Conservation (phyloP, 768 basidiomycete species). For the Mycena latifolia region DNA sequence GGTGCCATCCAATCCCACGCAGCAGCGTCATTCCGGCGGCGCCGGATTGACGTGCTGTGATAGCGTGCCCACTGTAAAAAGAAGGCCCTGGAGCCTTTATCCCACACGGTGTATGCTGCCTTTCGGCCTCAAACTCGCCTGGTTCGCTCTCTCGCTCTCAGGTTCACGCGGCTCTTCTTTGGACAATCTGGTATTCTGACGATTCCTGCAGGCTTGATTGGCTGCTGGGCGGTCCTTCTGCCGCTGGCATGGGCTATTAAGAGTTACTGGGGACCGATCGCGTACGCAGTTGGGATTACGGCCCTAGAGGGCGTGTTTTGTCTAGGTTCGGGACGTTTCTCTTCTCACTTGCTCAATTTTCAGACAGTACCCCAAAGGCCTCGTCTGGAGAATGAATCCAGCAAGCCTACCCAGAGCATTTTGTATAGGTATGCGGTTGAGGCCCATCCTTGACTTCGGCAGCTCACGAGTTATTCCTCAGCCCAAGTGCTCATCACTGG, state of each 20-base stretch:
- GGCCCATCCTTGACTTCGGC: background rate
- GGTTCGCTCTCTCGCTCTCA: constrained; percentile 34
- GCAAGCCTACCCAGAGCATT: constrained; percentile 22
- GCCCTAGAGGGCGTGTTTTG: constrained; percentile 29
- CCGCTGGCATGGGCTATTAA: constrained; percentile 27
- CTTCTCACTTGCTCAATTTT: background rate
- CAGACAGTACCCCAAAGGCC: constrained; percentile 3
- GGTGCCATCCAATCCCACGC: constrained; percentile 14
- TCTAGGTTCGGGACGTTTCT: constrained; percentile 10
- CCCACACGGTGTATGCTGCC: constrained; percentile 28
- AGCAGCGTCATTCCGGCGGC: constrained; percentile 17
- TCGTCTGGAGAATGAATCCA: constrained; percentile 33
- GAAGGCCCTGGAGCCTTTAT: background rate
- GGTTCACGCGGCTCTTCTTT: background rate
- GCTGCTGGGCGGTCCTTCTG: constrained; percentile 39
- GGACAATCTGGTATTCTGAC: background rate
- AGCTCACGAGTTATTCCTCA: background rate
- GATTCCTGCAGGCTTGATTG: constrained; percentile 26
- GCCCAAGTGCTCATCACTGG: constrained; percentile 26
- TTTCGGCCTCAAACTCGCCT: constrained; percentile 37
- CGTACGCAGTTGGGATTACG: constrained; percentile 30
- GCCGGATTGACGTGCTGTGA: constrained; percentile 10
- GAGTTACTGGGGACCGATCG: constrained; percentile 33
- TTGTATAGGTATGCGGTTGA: constrained; percentile 15
- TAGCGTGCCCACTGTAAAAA: constrained; percentile 4